phyloP scores from a whole-genome alignment of 148 eudicot genomes.

The Arctostaphylos glauca region DNA sequence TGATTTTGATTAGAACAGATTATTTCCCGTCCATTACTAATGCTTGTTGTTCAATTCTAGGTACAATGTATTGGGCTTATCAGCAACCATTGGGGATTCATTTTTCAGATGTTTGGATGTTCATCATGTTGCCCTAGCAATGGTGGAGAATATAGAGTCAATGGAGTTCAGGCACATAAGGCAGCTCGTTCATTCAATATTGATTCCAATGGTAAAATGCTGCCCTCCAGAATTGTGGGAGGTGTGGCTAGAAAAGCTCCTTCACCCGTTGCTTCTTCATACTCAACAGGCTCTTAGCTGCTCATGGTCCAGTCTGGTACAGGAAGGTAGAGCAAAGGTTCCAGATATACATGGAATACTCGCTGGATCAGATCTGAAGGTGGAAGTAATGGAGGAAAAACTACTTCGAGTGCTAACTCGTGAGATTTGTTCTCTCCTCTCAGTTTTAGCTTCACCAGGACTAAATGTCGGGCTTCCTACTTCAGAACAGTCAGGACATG shows the following conservation, averaged over 20 bases:
- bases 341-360: conserved; percentile 71
- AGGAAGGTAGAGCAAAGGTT: conserved; percentile 83
- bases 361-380: conserved; percentile 73
- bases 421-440: conserved; percentile 73
- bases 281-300: conserved; percentile 62
- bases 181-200: conserved; percentile 77
- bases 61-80: conserved; percentile 88
- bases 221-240: conserved; percentile 82
- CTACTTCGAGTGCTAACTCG: conserved; percentile 90
- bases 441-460: conserved; percentile 66
- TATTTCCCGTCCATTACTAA: not conserved
- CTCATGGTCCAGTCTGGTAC: conserved; percentile 87
- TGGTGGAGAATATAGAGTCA: conserved; percentile 79
- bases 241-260: conserved; percentile 71
- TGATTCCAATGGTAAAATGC: conserved; percentile 66
- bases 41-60: conserved; percentile 31
- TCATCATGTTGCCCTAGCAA: conserved; percentile 55
- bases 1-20: conserved; percentile 11
- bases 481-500: conserved; percentile 73
- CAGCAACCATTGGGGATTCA: conserved; percentile 75
- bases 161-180: conserved; percentile 94
- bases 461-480: conserved; percentile 73
- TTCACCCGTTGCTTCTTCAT: conserved; percentile 69
- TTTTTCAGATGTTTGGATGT: conserved; percentile 68
- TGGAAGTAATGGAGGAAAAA: conserved; percentile 99